Base-by-base conservation (phyloP, 2,329 filamentous ascomycete species). In the Monilinia vaccinii-corymbosi region DNA sequence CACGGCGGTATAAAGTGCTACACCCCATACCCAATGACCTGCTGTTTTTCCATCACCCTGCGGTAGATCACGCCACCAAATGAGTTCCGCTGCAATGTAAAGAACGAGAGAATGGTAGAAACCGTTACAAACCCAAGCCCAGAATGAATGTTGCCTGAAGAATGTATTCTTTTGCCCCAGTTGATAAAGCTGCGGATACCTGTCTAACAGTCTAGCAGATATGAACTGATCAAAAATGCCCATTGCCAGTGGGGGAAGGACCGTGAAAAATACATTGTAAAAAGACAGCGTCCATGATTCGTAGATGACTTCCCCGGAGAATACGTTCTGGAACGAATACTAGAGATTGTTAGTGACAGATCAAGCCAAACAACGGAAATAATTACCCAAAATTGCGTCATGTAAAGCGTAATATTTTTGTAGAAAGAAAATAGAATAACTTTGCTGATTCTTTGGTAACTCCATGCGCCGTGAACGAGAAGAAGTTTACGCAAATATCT, bases 221-320 rank as follows among this genome's bases (percentile, higher is more conserved):
- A 99, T 91, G 75, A 95, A 97, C 72, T 99, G 95, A 73, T 99
- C 95, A 65, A 97, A 90, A 65, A 99, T 96, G 68, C 94, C 94
- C 71, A 99, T 87, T 1, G 91, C 93, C 62, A 99, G 87, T 1
- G 94, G 94, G 18, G 94, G 94, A 21, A 97, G 79, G 23, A 96
- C 88, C 0, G 94, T 99, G 77, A 96, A 99, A 73, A 99, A 88
- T 73, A 99, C 91, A 78, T 99, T 99, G 81, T 97, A 99, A 77
- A 97, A 96, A 9, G 93, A 96, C n/a, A 99, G 79, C 0, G 92
- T 97, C 95, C 95, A 99, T 11, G 94, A 97, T 76, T 99, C 94
- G 81, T 92, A 97, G 72, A 99, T 97, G 71, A 97, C 91, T 73
- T 97, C 88, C 56, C 94, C 94, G 1, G 93, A 97, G 75, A 97